Percentiles rank a stretch among this genome's conserved stretches.
These are phyloP conservation scores for Yamadazyma siamensis DNA, from an alignment of 1,139 yeast genomes.

Conservation along the genomic window DNA sequence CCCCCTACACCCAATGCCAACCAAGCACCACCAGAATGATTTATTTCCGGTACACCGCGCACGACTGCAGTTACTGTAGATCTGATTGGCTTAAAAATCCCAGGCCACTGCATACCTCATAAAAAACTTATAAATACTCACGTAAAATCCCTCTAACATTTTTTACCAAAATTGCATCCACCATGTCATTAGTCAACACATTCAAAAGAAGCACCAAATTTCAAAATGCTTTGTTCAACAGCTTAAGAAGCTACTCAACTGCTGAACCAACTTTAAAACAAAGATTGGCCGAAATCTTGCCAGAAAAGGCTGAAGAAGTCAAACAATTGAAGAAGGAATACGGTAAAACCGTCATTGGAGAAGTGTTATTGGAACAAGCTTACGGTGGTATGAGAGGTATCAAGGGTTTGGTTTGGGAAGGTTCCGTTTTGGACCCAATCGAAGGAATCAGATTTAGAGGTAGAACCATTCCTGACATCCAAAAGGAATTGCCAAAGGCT, in stretches of 20 bases:
- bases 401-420: constrained; percentile 98
- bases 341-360: constrained; percentile 91
- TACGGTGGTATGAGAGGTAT: constrained; percentile 99
- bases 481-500: constrained; percentile 88
- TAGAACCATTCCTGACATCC: constrained; percentile 93
- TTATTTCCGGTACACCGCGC: too few species aligned
- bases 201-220: constrained; percentile 11
- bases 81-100: constrained; percentile 9
- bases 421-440: constrained; percentile 95
- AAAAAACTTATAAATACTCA: constrained; percentile 3
- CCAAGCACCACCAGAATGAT: too few species aligned
- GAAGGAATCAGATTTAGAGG: constrained; percentile 99
- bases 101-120: constrained; percentile 1
- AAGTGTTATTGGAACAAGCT: constrained; percentile 91
- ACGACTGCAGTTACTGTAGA: constrained; percentile 6
- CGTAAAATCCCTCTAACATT: constrained; percentile 1
- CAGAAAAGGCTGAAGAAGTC: constrained; percentile 88
- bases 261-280: constrained; percentile 66
- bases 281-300: constrained; percentile 88
- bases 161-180: constrained; percentile 1
- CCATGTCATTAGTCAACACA: constrained; percentile 13
- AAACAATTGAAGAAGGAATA: constrained; percentile 85
- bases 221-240: constrained; percentile 7
- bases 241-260: constrained; percentile 15
- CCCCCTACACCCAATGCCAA: too few species aligned